Evolutionary conservation across 169 alveolate genomes (phyloP).

Genomic region (Theileria annulata): DNA sequence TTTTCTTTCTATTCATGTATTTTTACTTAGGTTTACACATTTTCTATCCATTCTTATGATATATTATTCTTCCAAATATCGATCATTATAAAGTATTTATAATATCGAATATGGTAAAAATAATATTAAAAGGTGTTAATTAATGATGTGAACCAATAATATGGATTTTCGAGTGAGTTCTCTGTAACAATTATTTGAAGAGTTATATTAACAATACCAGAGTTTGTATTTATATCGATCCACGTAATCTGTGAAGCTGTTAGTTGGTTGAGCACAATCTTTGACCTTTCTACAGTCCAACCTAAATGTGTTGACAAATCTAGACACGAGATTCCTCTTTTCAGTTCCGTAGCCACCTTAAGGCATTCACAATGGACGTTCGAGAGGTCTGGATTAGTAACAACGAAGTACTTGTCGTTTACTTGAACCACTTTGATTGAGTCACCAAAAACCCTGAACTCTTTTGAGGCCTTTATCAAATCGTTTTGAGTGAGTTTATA

Average conservation of each 20-base stretch:
- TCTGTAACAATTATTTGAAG: neutral
- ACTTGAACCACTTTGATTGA: conserved; percentile 20
- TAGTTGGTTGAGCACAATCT: conserved; percentile 24
- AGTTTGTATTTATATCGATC: conserved; percentile 23
- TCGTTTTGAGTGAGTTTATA: conserved; percentile 27
- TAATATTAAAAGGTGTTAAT: conserved; percentile 8
- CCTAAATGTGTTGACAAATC: conserved; percentile 12
- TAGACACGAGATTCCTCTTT: conserved; percentile 21
- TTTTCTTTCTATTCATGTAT: neutral
- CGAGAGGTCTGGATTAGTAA: conserved; percentile 33
- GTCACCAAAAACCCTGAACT: conserved; percentile 34
- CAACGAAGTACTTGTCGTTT: conserved; percentile 20
- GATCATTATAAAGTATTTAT: neutral
- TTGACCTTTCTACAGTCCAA: conserved; percentile 27
- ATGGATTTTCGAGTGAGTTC: neutral
- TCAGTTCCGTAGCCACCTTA: conserved; percentile 9
- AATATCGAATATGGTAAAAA: neutral
- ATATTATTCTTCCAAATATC: neutral
- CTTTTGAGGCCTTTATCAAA: conserved; percentile 8
- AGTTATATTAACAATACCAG: neutral
- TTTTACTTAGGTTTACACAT: neutral
- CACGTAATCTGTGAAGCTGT: conserved; percentile 36
- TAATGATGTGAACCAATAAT: conserved; percentile 15
- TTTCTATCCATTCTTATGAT: neutral
- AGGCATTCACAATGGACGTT: conserved; percentile 1